Base-by-base conservation (phyloP, 1,284 basidiomycete genomes). In the Ceratobasidium sp. region DNA sequence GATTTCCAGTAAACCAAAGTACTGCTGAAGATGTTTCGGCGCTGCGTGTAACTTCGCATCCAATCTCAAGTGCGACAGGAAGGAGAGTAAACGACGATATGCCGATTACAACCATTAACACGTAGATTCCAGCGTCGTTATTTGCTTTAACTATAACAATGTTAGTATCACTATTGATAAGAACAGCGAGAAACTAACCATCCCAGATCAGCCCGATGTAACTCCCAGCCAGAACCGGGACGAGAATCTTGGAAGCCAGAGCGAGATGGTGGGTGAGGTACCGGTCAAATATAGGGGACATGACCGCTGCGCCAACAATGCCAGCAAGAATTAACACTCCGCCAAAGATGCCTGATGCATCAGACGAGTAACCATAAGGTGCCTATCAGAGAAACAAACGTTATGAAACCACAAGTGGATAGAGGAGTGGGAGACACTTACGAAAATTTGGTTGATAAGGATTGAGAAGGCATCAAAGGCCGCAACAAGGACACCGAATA, bases 201-300 rank as follows among this genome's bases (percentile, higher is more conserved):
- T 91, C 93, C 93, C 93, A 95, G 56, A 95, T 91, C 13, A 95
- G 51, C 3, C 84, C 80, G 4, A 82, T 67, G 93, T 94, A 95
- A 26, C 87, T 87, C 0, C 83, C 87, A 9, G 87, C 91, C 10
- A 93, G 86, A 69, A 91, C 82, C 1, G 94, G 93, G 15, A 91
- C 88, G 20, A 93, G 82, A 0, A 90, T 78, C 78, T 93, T 93
- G 75, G 87, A 82, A 1, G 90, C 89, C 7, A 90, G 79, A 0
- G 90, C 92, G 53, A 95, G 87, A 80, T 90, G 90, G 80, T 90
- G 88, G 1, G 93, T 94, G 78, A 95, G 89, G 9, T 94, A 89
- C 28, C 94, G 90, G 82, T 95, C 94, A 81, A 94, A 92, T 2
- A 95, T 84, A 0, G 94, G 94, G 0, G 94, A 89, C 0, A 91